Percentiles rank a stretch among this genome's conserved stretches.
These are phyloP conservation scores for Neurospora discreta DNA, from an alignment of 495 filamentous ascomycete species.

Conservation along the genomic window DNA sequence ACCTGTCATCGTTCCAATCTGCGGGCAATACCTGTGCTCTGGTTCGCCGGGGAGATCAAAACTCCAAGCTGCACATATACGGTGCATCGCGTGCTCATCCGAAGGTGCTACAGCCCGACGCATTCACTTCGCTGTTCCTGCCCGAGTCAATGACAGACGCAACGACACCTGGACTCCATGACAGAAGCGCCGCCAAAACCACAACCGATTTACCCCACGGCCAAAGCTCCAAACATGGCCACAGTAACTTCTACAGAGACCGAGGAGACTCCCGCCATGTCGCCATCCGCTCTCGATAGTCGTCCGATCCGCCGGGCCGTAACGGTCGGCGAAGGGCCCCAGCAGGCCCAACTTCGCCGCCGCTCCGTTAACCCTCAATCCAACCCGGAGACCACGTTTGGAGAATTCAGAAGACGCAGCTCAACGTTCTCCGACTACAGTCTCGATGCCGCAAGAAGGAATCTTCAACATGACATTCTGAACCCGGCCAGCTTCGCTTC, in stretches of 20 bases:
- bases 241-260: neutral
- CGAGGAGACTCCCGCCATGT: conserved; percentile 8
- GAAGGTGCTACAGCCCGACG: neutral
- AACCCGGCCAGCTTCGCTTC: conserved; percentile 43
- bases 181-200: neutral
- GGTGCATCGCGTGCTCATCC: neutral
- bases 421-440: conserved; percentile 65
- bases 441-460: conserved; percentile 53
- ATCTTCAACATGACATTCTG: conserved; percentile 59
- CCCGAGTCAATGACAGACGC: neutral
- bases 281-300: conserved; percentile 14
- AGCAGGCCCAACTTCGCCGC: conserved; percentile 7
- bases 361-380: neutral
- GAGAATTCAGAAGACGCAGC: conserved; percentile 46
- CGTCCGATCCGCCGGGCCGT: conserved; percentile 21
- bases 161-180: neutral
- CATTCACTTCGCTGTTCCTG: neutral
- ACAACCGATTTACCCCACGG: neutral
- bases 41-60: neutral
- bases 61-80: neutral
- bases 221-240: neutral
- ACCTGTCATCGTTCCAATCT: neutral
- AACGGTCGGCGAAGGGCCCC: conserved; percentile 23
- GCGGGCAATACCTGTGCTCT: neutral
- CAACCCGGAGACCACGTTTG: conserved; percentile 17